phyloP scores from a whole-genome alignment of 805 yeast species.

The Kuraishia borneana region DNA sequence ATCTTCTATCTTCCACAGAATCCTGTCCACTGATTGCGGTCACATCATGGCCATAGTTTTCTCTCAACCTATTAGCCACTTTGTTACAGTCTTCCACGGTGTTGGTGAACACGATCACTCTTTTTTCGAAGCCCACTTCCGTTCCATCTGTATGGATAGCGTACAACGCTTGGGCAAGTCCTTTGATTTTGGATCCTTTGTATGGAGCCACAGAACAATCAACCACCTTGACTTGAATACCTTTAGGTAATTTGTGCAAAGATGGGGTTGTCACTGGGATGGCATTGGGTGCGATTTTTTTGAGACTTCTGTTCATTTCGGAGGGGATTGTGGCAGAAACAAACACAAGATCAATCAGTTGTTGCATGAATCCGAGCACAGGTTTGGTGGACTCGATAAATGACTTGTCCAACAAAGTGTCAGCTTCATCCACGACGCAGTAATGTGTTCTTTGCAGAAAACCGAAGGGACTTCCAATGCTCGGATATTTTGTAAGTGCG shows the following conservation, averaged over 20 bases:
- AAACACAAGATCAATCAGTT: constrained; percentile 53
- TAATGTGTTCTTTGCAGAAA: constrained; percentile 36
- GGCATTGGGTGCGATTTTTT: constrained; percentile 51
- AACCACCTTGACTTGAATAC: constrained; percentile 59
- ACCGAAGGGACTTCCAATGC: constrained; percentile 20
- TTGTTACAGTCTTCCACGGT: constrained; percentile 50
- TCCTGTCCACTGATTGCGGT: constrained; percentile 60
- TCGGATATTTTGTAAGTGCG: constrained; percentile 18
- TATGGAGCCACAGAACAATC: constrained; percentile 75
- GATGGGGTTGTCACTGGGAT: constrained; percentile 66
- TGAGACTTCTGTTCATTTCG: constrained; percentile 54
- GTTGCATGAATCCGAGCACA: constrained; percentile 35
- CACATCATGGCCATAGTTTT: constrained; percentile 45
- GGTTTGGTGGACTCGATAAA: constrained; percentile 57
- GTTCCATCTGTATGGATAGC: constrained; percentile 79
- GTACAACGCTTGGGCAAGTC: constrained; percentile 79
- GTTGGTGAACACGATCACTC: constrained; percentile 81
- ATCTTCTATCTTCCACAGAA: constrained; percentile 44
- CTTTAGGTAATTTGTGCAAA: constrained; percentile 74
- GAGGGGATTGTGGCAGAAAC: constrained; percentile 89
- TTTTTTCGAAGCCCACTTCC: constrained; percentile 63
- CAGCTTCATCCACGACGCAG: constrained; percentile 88
- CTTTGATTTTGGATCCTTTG: constrained; percentile 72
- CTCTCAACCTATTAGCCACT: constrained; percentile 41
- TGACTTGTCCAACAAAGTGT: constrained; percentile 75